Base-by-base conservation (phyloP, 2,329 filamentous ascomycete species). In the Fusarium sp. region DNA sequence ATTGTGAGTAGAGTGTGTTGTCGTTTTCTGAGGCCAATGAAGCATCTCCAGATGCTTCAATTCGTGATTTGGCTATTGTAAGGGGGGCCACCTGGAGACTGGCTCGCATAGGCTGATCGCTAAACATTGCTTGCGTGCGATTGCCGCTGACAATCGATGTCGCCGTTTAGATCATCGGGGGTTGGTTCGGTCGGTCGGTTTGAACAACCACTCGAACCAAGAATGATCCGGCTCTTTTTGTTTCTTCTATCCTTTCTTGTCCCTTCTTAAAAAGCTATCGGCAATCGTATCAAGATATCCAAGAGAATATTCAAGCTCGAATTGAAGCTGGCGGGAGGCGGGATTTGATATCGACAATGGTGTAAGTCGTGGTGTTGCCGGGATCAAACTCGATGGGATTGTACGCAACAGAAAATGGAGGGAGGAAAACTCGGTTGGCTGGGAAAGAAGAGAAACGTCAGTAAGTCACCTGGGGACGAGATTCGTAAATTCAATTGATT, bases 1-100 rank as follows among this genome's bases (percentile, higher is more conserved):
- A 80, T 70, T 84, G 79, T 41, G 80, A 72, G 75, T 84, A 82
- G 47, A 80, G 78, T 59, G 80, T 80, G 52, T 77, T 76, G 66
- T 78, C 78, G 47, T 75, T 70, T 58, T 75, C 66, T n/a, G 64
- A 57, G 31, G 72, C 67, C 33, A 72, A 70, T 39, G 74, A 72
- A 62, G 72, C 77, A 77, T 79, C 62, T 69, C 70, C 67, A 60
- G 58, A 54, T 20, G 67, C 45, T 37, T 72, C 67, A 52, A 70
- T 47, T 52, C 69, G 75, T 43, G 76, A 74, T 74, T 86, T 88
- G 46, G 83, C 78, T 63, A 88, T 83, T 49, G 82, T 74, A 61
- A 90, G 80, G 58, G 88, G 87, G 74, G 87, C 87, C 79, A 89
- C 86, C 75, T 87, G 84, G 52, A 87, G 82, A 81, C 86, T 89